phyloP scores from a whole-genome alignment of 2,329 filamentous ascomycete genomes.

The Colletotrichum echinochloae region DNA sequence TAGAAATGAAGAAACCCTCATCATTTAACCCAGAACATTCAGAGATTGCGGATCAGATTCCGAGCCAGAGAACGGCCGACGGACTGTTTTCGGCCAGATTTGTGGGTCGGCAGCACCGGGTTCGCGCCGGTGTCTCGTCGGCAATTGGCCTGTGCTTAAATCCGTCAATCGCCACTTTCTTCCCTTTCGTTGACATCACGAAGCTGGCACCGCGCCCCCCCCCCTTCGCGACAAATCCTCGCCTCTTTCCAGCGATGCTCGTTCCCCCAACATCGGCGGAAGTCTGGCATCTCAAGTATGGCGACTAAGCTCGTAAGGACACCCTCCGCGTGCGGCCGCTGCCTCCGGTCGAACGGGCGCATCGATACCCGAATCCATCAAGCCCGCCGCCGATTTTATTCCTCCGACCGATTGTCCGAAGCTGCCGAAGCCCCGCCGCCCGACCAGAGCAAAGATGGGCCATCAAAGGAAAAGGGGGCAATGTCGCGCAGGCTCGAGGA shows the following conservation, averaged over 20 bases:
- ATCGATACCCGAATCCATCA: background rate
- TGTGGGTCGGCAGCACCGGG: background rate
- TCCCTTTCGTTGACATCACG: conserved; percentile 37
- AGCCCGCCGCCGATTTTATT: conserved; percentile 18
- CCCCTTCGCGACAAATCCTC: background rate
- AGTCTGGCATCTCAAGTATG: conserved; percentile 22
- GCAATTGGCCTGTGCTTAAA: conserved; percentile 34
- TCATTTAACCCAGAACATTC: background rate
- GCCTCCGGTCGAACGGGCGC: background rate
- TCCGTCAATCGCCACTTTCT: conserved; percentile 36
- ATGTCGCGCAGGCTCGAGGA: conserved; percentile 70
- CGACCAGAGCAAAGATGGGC: conserved; percentile 2
- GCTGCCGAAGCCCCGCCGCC: conserved; percentile 1
- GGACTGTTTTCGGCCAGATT: background rate
- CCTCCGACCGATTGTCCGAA: conserved; percentile 28
- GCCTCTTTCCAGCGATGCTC: conserved; percentile 3
- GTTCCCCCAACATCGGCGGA: background rate
- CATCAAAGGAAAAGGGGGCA: conserved; percentile 50
- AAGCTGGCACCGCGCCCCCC: conserved; percentile 1
- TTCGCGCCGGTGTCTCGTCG: background rate
- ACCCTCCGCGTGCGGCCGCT: conserved; percentile 15
- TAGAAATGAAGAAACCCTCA: background rate
- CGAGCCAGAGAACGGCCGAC: background rate
- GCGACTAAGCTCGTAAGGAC: conserved; percentile 23
- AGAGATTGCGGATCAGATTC: background rate